phyloP scores from a whole-genome alignment of 768 basidiomycete genomes.

The Termitomyces sp. region DNA sequence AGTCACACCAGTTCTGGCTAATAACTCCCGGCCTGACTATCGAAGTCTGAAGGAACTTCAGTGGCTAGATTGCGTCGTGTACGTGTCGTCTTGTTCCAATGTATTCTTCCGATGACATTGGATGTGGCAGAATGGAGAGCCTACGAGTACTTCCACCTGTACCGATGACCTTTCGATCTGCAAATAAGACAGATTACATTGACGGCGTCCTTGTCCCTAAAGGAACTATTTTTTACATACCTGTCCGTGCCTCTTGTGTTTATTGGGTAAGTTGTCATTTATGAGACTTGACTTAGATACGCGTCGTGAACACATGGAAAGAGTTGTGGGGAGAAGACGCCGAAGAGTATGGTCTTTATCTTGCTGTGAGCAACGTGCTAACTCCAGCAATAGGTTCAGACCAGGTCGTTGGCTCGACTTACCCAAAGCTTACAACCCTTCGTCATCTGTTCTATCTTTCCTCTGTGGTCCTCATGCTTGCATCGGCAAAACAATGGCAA shows the following conservation, averaged over 20 bases:
- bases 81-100: conserved; percentile 4
- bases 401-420: conserved; percentile 42
- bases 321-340: conserved; percentile 47
- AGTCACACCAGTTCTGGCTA: conserved; percentile 31
- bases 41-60: conserved; percentile 31
- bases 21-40: conserved; percentile 31
- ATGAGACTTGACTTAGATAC: conserved; percentile 26
- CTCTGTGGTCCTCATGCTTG: conserved; percentile 35
- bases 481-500: conserved; percentile 39
- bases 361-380: not conserved
- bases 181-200: conserved; percentile 32
- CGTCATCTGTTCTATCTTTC: conserved; percentile 34
- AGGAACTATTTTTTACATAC: conserved; percentile 38
- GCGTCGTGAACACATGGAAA: conserved; percentile 44
- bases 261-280: not conserved
- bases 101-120: not conserved
- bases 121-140: conserved; percentile 32
- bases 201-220: conserved; percentile 41
- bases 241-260: conserved; percentile 19
- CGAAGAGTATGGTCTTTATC: conserved; percentile 29
- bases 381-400: conserved; percentile 27
- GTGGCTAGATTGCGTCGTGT: conserved; percentile 38
- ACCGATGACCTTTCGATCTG: conserved; percentile 31
- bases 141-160: conserved; percentile 39
- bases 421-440: conserved; percentile 26